phyloP scores from a whole-genome alignment of 805 yeast genomes.

The Isabelozyma gotoi region DNA sequence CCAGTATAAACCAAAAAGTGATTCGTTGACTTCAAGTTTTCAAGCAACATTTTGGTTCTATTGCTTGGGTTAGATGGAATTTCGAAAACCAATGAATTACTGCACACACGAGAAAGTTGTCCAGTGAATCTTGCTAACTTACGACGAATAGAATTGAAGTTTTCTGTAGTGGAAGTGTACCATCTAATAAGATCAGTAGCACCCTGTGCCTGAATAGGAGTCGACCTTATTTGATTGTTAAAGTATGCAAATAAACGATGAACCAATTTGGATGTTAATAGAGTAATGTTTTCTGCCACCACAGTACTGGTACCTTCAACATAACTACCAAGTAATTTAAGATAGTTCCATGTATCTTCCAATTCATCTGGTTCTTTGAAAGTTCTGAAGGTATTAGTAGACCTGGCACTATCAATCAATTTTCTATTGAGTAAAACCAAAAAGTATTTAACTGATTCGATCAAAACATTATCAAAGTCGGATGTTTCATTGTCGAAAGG shows the following conservation, averaged over 20 bases:
- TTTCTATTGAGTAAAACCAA: conserved; percentile 72
- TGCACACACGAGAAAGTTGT: conserved; percentile 65
- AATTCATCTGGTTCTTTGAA: conserved; percentile 90
- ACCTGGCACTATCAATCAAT: conserved; percentile 70
- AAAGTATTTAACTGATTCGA: conserved; percentile 72
- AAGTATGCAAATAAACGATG: conserved; percentile 69
- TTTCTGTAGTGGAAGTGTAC: conserved; percentile 67
- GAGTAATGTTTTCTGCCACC: conserved; percentile 74
- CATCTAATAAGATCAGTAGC: conserved; percentile 52
- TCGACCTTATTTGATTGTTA: conserved; percentile 62
- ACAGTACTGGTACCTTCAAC: conserved; percentile 80
- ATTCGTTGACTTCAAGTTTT: conserved; percentile 57
- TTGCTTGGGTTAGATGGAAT: conserved; percentile 43
- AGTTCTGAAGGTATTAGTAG: conserved; percentile 65
- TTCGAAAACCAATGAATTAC: conserved; percentile 66
- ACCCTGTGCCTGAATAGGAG: conserved; percentile 47
- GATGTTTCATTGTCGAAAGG: conserved; percentile 53
- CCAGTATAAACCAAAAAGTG: conserved; percentile 80
- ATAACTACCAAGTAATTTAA: conserved; percentile 73
- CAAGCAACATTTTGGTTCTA: conserved; percentile 51
- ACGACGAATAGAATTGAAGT: conserved; percentile 73
- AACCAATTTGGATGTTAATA: conserved; percentile 64
- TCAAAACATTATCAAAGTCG: conserved; percentile 61
- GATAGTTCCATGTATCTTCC: conserved; percentile 76
- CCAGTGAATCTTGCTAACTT: conserved; percentile 77